Evolutionary conservation across 2,329 filamentous ascomycete species (phyloP).

Genomic region (Trichoderma brevicompactum): DNA sequence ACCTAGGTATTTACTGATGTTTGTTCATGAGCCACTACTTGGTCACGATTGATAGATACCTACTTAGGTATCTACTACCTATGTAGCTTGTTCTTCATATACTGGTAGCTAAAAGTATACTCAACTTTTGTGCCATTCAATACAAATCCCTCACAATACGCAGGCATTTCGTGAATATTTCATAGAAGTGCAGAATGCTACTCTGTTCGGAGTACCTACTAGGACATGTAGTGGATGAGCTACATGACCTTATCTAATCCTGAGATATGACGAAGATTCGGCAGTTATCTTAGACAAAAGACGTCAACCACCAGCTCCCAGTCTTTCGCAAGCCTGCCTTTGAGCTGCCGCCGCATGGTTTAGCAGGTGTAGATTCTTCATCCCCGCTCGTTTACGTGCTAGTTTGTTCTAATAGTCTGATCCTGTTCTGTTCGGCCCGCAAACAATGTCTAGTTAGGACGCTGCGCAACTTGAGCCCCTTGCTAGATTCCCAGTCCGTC

Average conservation of each 20-base stretch:
- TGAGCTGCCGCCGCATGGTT: neutral
- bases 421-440: neutral
- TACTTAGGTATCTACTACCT: too few species aligned
- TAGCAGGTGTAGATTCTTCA: too few species aligned
- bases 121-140: too few species aligned
- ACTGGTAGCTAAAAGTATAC: neutral
- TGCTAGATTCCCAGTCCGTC: neutral
- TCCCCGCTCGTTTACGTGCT: too few species aligned
- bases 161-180: neutral
- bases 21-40: neutral
- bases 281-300: neutral
- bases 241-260: neutral
- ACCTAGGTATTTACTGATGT: too few species aligned
- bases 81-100: too few species aligned
- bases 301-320: neutral
- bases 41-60: too few species aligned
- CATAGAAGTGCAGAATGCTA: neutral
- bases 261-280: neutral
- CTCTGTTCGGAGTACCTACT: too few species aligned
- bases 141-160: too few species aligned
- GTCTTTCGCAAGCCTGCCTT: neutral
- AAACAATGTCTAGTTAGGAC: neutral
- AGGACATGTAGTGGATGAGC: neutral
- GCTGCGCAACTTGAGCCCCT: constrained; percentile 9
- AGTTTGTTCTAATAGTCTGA: neutral